These are phyloP conservation scores for Hamigera avellanea DNA, from an alignment of 495 filamentous ascomycete genomes.

Conservation along the genomic window DNA sequence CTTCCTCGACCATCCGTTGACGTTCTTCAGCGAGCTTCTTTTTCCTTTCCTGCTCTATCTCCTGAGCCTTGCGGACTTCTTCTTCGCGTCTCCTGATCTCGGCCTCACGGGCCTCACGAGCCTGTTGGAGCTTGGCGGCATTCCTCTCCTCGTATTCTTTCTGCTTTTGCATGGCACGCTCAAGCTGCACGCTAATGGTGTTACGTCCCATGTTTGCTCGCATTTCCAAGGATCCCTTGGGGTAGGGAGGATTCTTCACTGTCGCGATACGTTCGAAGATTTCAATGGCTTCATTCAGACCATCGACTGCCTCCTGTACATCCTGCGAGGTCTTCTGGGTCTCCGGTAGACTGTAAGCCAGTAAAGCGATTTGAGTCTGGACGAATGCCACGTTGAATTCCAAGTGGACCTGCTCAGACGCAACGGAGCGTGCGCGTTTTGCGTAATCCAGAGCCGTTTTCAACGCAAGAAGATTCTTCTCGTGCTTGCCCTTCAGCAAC, in stretches of 20 bases:
- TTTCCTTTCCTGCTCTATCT: slow-evolving; percentile 55
- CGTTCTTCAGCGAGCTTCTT: slow-evolving; percentile 73
- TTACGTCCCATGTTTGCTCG: slow-evolving; percentile 94
- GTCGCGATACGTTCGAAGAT: slow-evolving; percentile 70
- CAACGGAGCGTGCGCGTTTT: slow-evolving; percentile 65
- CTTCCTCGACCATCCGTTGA: slow-evolving; percentile 62
- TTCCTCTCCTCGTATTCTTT: slow-evolving; percentile 91
- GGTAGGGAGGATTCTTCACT: slow-evolving; percentile 79
- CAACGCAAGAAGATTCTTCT: slow-evolving; percentile 68
- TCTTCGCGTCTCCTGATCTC: slow-evolving; percentile 67
- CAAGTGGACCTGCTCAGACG: slow-evolving; percentile 76
- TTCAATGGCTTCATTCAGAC: slow-evolving; percentile 85
- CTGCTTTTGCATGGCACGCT: slow-evolving; percentile 70
- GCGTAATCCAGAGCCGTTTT: slow-evolving; percentile 82
- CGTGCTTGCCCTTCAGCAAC: slow-evolving; percentile 73
- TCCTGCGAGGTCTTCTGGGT: slow-evolving; percentile 66
- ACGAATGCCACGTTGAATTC: slow-evolving; percentile 98
- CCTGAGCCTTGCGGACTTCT: slow-evolving; percentile 50
- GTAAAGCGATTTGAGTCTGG: slow-evolving; percentile 80
- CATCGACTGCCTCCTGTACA: slow-evolving; percentile 62
- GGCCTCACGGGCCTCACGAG: slow-evolving; percentile 62
- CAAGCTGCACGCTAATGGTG: slow-evolving; percentile 83
- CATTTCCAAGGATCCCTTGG: slow-evolving; percentile 77
- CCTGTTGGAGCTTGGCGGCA: slow-evolving; percentile 66
- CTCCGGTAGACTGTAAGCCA: slow-evolving; percentile 64